Base-by-base conservation (phyloP, 495 filamentous ascomycete genomes). In the Penicillium herquei region DNA sequence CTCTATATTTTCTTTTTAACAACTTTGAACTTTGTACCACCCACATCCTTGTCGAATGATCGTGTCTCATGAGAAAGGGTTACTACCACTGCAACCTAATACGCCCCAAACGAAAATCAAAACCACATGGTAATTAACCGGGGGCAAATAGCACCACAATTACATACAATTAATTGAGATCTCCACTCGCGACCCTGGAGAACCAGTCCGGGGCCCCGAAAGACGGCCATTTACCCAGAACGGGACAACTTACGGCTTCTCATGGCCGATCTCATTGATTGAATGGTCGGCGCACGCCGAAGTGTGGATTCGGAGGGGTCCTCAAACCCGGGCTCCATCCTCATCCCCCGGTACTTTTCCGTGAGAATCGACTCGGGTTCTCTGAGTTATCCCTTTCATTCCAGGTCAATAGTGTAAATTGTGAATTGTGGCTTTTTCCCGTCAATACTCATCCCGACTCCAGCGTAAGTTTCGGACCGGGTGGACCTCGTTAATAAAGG, bases 171-270 rank as follows among this genome's bases (percentile, higher is more conserved):
- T 54, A 62, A 47, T 51, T 49, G 56, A 30, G 7, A 0, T n/a
- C 3, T 41, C 44, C 40, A 49, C 43, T 50, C 44, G 16, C 17
- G 30, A 26, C 21, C 39, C 40, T 46, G 37, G 35, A 44, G 45
- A 34, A 16, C 54, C 57, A 64, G 55, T 64, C 63, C 60, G 63
- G 63, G 63, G 63, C 52, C 63, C 63, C 57, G 32, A 57, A 12
- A 44, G 43, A 39, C 60, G 63, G 60, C 33, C 52, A 58, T 58
- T 56, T 63, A 56, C 34, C 63, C 57, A 57, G 63, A 60, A 64
- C 44, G 39, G 57, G 57, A 57, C 12, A 10, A 6, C 12, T 6
- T 37, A 9, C 44, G 40, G 40, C 14, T 18, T 51, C 30, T 44
- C 39, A 55, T 51, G 49, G 59, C 51, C 51, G 58, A 51, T 39